Percentiles rank a stretch among this genome's conserved stretches.
These are phyloP conservation scores for Smittium culicis DNA, from an alignment of 371 early-diverging fungal genomes.

Conservation along the genomic window DNA sequence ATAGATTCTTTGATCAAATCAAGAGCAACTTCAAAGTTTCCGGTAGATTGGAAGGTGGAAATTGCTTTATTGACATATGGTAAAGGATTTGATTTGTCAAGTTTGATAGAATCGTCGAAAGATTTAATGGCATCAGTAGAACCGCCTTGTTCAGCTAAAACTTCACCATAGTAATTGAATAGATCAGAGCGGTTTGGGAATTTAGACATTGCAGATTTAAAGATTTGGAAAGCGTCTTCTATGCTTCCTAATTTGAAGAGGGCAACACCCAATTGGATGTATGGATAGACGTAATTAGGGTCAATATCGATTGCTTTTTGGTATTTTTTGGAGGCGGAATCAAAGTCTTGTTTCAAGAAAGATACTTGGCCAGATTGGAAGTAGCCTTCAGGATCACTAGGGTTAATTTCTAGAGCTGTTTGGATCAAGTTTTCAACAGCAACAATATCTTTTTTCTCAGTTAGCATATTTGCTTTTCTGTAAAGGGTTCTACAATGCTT, in stretches of 20 bases:
- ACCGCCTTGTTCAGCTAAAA: slow-evolving; percentile 73
- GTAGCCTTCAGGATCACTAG: slow-evolving; percentile 28
- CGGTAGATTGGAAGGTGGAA: slow-evolving; percentile 63
- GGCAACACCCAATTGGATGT: slow-evolving; percentile 89
- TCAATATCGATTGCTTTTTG: slow-evolving; percentile 64
- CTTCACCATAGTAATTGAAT: slow-evolving; percentile 92
- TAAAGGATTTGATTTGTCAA: slow-evolving; percentile 74
- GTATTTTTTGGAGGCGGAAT: slow-evolving; percentile 72
- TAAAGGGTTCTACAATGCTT: slow-evolving; percentile 67
- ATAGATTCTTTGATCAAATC: slow-evolving; percentile 63
- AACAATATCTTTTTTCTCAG: slow-evolving; percentile 47
- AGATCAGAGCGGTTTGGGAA: slow-evolving; percentile 78
- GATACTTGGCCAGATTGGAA: slow-evolving; percentile 35
- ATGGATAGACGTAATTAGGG: slow-evolving; percentile 69
- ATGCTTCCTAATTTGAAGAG: slow-evolving; percentile 78
- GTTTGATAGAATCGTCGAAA: slow-evolving; percentile 71
- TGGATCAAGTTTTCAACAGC: slow-evolving; percentile 19
- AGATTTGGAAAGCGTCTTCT: slow-evolving; percentile 53
- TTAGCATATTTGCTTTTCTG: slow-evolving; percentile 75
- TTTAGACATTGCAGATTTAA: slow-evolving; percentile 59
- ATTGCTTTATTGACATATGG: slow-evolving; percentile 96
- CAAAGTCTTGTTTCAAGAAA: slow-evolving; percentile 63
- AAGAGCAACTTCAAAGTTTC: slow-evolving; percentile 62
- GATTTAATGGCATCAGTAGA: slow-evolving; percentile 83
- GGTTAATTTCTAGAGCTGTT: slow-evolving; percentile 16